Conservation (phyloP, 2,329 filamentous ascomycete species). For the Fusarium irregulare region DNA sequence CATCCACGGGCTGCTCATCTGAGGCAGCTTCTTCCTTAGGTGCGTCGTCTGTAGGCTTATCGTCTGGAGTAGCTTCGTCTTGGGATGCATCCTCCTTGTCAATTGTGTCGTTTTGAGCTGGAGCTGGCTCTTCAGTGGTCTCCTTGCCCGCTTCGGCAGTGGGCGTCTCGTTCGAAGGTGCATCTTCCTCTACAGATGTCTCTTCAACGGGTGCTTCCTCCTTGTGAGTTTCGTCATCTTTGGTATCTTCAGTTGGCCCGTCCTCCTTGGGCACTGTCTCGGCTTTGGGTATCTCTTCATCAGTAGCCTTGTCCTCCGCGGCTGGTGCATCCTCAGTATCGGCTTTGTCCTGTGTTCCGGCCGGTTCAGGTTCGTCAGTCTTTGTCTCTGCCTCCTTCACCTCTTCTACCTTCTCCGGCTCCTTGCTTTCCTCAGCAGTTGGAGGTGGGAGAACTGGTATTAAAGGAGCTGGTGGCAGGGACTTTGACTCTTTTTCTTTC, state of each 20-base stretch:
- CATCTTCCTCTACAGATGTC: background rate
- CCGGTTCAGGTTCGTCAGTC: conserved; percentile 19
- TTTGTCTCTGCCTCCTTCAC: conserved; percentile 31
- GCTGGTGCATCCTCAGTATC: conserved; percentile 17
- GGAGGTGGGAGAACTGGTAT: conserved; percentile 11
- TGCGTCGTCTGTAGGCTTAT: conserved; percentile 4
- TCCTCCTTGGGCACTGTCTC: conserved; percentile 19
- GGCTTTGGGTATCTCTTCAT: conserved; percentile 13
- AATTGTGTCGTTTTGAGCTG: conserved; percentile 4
- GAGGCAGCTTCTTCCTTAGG: background rate
- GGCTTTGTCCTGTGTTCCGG: conserved; percentile 24
- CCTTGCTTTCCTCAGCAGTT: conserved; percentile 24
- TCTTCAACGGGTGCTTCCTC: conserved; percentile 25
- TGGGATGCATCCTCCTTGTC: conserved; percentile 5
- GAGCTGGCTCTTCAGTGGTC: conserved; percentile 8
- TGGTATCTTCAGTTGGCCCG: background rate
- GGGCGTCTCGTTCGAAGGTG: conserved; percentile 7
- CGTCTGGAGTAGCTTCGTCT: conserved; percentile 5
- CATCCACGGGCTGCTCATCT: background rate
- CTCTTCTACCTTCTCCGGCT: conserved; percentile 33
- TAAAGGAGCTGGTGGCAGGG: conserved; percentile 2
- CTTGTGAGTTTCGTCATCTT: conserved; percentile 19
- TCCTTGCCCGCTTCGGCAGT: conserved; percentile 12
- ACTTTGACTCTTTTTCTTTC: conserved; percentile 23
- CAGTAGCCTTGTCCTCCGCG: conserved; percentile 3